A percentile compares a stretch with the other conserved stretches of the same genome.
Conservation (phyloP, 495 filamentous ascomycete genomes). For the Xylaria palmicola region DNA sequence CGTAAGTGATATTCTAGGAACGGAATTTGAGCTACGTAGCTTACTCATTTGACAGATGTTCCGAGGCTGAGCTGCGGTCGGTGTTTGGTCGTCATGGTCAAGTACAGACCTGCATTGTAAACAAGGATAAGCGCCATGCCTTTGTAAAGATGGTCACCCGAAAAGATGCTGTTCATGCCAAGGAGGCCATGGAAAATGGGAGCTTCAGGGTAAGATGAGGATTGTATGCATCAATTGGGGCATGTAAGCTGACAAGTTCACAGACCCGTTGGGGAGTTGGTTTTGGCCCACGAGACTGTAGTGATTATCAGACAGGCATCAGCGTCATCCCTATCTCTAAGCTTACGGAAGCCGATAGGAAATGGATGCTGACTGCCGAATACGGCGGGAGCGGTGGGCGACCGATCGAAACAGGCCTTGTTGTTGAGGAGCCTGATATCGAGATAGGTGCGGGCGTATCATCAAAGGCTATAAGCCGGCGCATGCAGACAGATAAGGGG, state of each 20-base stretch:
- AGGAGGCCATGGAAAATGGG: conserved; percentile 86
- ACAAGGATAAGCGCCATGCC: conserved; percentile 94
- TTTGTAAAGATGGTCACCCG: conserved; percentile 98
- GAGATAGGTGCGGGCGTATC: conserved; percentile 97
- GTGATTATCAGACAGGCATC: conserved; percentile 88
- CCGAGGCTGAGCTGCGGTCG: conserved; percentile 74
- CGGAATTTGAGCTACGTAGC: conserved; percentile 7
- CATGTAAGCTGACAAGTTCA: background rate
- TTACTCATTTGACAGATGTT: conserved; percentile 51
- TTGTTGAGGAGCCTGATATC: conserved; percentile 96
- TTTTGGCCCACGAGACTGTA: conserved; percentile 95
- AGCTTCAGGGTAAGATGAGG: conserved; percentile 69
- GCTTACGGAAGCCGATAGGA: conserved; percentile 91
- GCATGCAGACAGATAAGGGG: conserved; percentile 75
- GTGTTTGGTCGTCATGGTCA: conserved; percentile 77
- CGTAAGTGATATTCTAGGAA: conserved; percentile 54
- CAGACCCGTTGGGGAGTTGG: conserved; percentile 97
- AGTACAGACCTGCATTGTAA: conserved; percentile 97
- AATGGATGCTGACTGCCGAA: conserved; percentile 95
- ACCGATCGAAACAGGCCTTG: conserved; percentile 75
- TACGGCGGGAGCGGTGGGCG: conserved; percentile 89
- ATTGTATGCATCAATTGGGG: background rate
- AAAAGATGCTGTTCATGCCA: conserved; percentile 76
- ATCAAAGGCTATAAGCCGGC: conserved; percentile 87
- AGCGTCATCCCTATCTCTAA: conserved; percentile 90